Evolutionary conservation across 2,329 filamentous ascomycete genomes (phyloP).

Genomic region (Colletotrichum phormii): DNA sequence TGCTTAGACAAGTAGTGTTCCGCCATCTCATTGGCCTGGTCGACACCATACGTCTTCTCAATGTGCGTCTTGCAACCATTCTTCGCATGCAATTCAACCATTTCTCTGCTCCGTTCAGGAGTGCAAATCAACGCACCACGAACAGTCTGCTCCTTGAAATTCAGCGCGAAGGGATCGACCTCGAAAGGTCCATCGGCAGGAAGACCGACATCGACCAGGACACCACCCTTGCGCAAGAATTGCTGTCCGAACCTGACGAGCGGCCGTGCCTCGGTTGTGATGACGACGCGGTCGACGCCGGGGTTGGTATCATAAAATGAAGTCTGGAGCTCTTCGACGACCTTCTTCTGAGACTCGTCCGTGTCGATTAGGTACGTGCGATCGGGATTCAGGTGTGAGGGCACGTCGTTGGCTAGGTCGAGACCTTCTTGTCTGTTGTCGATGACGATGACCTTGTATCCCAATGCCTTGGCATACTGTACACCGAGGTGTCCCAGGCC

Average conservation of each 20-base stretch:
- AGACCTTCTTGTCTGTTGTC: conserved; percentile 39
- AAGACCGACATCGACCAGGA: conserved; percentile 34
- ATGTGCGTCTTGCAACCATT: conserved; percentile 35
- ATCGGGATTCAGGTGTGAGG: conserved; percentile 34
- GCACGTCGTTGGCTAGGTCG: conserved; percentile 34
- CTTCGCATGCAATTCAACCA: conserved; percentile 36
- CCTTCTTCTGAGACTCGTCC: conserved; percentile 29
- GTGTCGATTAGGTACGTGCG: conserved; percentile 26
- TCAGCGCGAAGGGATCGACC: conserved; percentile 37
- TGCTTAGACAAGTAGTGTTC: conserved; percentile 36
- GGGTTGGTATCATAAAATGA: conserved; percentile 35
- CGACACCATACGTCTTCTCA: conserved; percentile 36
- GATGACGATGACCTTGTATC: conserved; percentile 40
- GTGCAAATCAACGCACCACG: conserved; percentile 37
- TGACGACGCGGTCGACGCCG: conserved; percentile 40
- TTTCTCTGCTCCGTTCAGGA: conserved; percentile 36
- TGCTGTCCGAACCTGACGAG: conserved; percentile 36
- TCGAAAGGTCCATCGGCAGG: conserved; percentile 37
- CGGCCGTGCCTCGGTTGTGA: conserved; percentile 27
- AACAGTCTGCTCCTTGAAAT: conserved; percentile 40
- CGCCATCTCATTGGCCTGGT: conserved; percentile 35
- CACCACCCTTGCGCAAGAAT: conserved; percentile 37
- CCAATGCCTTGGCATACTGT: conserved; percentile 42
- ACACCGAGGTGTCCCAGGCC: conserved; percentile 42
- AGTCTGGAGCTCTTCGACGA: conserved; percentile 28